A percentile compares a stretch with the other conserved stretches of the same genome.
Conservation (phyloP, 2,329 filamentous ascomycete genomes). For the Exophiala sp. region DNA sequence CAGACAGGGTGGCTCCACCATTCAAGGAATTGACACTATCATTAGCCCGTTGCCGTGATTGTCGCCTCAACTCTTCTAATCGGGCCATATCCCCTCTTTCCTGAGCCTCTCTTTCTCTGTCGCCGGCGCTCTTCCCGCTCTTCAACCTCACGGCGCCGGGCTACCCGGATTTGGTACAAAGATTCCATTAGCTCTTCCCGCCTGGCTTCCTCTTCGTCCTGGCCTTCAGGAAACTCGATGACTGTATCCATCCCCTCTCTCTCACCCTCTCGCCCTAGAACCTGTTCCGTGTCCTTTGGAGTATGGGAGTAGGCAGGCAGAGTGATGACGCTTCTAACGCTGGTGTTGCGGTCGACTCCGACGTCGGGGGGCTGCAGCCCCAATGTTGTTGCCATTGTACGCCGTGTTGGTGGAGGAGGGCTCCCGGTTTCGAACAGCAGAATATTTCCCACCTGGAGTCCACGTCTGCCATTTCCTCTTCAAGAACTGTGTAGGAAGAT, state of each 20-base stretch:
- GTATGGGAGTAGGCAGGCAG: conserved; percentile 75
- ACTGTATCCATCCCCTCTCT: conserved; percentile 86
- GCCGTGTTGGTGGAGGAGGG: conserved; percentile 19
- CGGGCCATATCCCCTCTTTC: conserved; percentile 63
- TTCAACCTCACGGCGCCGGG: conserved; percentile 66
- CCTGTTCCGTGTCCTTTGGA: conserved; percentile 68
- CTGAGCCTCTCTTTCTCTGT: conserved; percentile 64
- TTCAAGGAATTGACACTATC: conserved; percentile 32
- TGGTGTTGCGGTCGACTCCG: conserved; percentile 72
- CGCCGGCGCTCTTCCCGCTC: conserved; percentile 72
- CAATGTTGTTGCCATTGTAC: conserved; percentile 20
- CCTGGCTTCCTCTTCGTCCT: conserved; percentile 68
- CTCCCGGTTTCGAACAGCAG: conserved; percentile 17
- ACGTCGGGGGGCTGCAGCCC: conserved; percentile 26
- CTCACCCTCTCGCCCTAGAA: conserved; percentile 84
- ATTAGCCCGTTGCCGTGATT: conserved; percentile 50
- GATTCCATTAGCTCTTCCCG: conserved; percentile 90
- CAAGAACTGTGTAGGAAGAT: conserved; percentile 21
- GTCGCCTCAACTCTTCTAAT: conserved; percentile 56
- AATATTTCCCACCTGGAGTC: conserved; percentile 27
- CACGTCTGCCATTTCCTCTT: conserved; percentile 26
- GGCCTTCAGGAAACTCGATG: conserved; percentile 73
- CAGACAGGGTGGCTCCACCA: conserved; percentile 30
- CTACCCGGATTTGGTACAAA: conserved; percentile 78
- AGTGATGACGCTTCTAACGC: conserved; percentile 88